Evolutionary conservation across 352 stramenopile genomes (phyloP), one percentile per base, ranked within the genome.

Genomic region (Globisporangium radiosum): DNA sequence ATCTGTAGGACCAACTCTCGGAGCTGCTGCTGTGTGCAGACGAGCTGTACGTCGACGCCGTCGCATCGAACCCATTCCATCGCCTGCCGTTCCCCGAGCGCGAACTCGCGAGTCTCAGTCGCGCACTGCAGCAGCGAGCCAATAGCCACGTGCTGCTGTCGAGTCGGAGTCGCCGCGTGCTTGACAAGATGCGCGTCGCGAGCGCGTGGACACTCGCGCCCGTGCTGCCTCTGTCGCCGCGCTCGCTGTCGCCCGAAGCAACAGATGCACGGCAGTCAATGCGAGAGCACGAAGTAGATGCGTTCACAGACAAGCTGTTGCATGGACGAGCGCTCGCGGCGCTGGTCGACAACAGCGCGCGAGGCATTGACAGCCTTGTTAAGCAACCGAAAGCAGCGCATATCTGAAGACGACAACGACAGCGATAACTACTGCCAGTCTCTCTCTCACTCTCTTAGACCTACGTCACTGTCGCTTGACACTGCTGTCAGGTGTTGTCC

Each of bases 11-110:
- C 36, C 72, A 78, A 33, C 50, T 87, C 7, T 71, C 72, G 11
- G 76, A 84, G 49, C 15, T 76, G 3, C 57, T 68, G 19, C 14
- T 72, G 7, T 65, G 68, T 8, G 52, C 76, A 4, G 64, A 73
- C 44, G 76, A 85, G 43, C 45, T 78, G 4, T 77, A 80, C 15
- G 67, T 84, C 10, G 74, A 88, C 8, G 70, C 73, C 1, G n/a
- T 85, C 5, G 72, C 68, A 1, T 76, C 61, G 17, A 81, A 68
- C 25, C 74, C 76, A 9, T 85, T 83, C 25, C 65, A 71, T 45
- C 40, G 25, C 7, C 52, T 8, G 14, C 19, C 54, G 2, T 74
- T 67, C 11, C 53, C 57, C 11, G 52, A 66, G 8, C 51, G 63
- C 25, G 63, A 75, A 10, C 59, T 81, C 1, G 19, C 2, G 2